Evolutionary conservation across 192 early-diverging fungal genomes (phyloP).

Genomic region (Linnemannia elongata): DNA sequence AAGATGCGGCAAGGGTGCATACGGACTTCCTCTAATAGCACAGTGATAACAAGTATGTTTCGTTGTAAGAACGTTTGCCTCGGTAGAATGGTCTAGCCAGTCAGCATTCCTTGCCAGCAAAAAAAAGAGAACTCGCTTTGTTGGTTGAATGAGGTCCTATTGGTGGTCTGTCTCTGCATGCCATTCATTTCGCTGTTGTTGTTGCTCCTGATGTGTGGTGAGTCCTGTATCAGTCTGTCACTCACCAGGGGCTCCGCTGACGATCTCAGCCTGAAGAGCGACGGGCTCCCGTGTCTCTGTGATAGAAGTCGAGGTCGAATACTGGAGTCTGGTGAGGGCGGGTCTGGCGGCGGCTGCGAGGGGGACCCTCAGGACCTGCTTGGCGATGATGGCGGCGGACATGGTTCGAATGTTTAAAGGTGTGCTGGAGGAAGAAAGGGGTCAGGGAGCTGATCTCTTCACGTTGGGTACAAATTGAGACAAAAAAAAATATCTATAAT

Average conservation of each 20-base stretch:
- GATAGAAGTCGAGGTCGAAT: constrained; percentile 19
- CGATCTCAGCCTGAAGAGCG: constrained; percentile 35
- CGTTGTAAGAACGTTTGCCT: neutral
- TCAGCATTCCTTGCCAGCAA: neutral
- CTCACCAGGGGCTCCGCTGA: constrained; percentile 37
- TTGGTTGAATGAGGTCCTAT: neutral
- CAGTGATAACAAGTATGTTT: neutral
- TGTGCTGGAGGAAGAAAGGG: neutral
- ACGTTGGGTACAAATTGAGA: no score
- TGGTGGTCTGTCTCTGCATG: neutral
- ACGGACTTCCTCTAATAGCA: constrained; percentile 60
- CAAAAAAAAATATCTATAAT: neutral
- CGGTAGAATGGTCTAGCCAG: neutral
- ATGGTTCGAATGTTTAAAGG: neutral
- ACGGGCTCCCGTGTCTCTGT: constrained; percentile 17
- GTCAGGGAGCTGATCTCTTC: neutral
- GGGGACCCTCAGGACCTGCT: constrained; percentile 2
- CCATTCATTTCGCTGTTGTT: neutral
- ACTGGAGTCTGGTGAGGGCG: constrained; percentile 13
- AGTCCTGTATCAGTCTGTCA: neutral
- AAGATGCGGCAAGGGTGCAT: constrained; percentile 86
- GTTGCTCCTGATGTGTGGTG: neutral
- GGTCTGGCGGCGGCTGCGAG: constrained; percentile 6
- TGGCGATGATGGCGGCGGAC: constrained; percentile 9
- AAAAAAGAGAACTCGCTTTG: neutral